Conservation (phyloP, 805 yeast species). For the Ogataea pilisensis region DNA sequence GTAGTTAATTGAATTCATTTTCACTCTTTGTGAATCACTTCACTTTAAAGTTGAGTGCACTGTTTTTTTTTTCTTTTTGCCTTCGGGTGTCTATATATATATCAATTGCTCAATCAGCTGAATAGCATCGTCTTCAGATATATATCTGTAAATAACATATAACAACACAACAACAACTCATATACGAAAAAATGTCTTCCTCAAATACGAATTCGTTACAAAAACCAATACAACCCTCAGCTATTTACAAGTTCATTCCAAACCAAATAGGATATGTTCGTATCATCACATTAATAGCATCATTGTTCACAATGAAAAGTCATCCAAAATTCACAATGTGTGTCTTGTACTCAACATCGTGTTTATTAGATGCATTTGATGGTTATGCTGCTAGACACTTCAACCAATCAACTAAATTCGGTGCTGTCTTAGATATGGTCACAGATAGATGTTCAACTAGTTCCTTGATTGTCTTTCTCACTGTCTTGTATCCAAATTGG, state of each 20-base stretch:
- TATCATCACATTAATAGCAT: constrained; percentile 73
- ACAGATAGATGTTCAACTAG: constrained; percentile 97
- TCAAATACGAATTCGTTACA: not conserved
- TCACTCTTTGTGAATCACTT: too few species aligned
- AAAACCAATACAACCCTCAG: constrained; percentile 14
- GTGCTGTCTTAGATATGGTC: constrained; percentile 98
- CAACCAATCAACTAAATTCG: constrained; percentile 86
- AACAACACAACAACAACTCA: not conserved
- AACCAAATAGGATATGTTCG: constrained; percentile 88
- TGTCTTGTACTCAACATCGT: constrained; percentile 75
- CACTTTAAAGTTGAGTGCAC: too few species aligned
- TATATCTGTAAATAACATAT: not conserved
- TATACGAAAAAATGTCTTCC: not conserved
- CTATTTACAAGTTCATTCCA: constrained; percentile 79
- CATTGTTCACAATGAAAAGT: constrained; percentile 75
- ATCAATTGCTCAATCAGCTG: too few species aligned
- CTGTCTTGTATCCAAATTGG: constrained; percentile 72
- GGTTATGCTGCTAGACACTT: constrained; percentile 91
- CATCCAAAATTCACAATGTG: constrained; percentile 77
- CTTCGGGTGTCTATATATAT: too few species aligned
- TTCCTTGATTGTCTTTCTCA: constrained; percentile 81
- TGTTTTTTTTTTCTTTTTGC: too few species aligned
- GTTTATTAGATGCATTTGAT: constrained; percentile 92
- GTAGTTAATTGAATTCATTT: too few species aligned
- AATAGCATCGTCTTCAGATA: too few species aligned